Evolutionary conservation across 441 rosid genomes (phyloP), one percentile per base, ranked within the genome.

Genomic region (Oxalis stricta): DNA sequence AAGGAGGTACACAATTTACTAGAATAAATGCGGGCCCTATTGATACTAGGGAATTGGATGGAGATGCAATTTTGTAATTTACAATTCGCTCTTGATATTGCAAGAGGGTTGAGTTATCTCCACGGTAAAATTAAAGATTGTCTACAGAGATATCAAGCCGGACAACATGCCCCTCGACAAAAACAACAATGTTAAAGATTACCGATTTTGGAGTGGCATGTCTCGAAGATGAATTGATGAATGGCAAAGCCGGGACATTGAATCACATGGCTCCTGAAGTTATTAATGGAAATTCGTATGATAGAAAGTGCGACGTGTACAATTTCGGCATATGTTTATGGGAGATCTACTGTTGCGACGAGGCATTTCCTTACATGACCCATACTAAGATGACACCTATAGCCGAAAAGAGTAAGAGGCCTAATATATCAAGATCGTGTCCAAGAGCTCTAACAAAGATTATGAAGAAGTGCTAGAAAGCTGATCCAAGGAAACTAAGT

Each of bases 251-350:
- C 3, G 98, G 98, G 38, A 89, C 96, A 32, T 93, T 85, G 37
- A 94, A 94, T 34, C 85, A 89, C 74, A 89, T 89, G 96, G 98
- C 96, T 60, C 96, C 96, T 34, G 98, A 89, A 96, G 96, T 89
- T 56, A 85, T 89, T 48, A 83, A 85, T 59, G 96, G 96, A 60
- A 77, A 60, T 39, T 78, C 97, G 3, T 89, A 89, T 57, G 78
- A 89, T 55, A 71, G 96, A 58, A 89, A 89, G 61, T 89, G 98
- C 12, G 96, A 89, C 45, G 98, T 89, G 34, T 83, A 89, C 63
- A 89, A 94, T 62, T 89, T 89, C 3, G 91, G 98, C 13, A 85
- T 89, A 56, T 91, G 96, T 64, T 58, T 91, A 48, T 89, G 98
- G 96, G 96, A 89, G 76, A 89, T 76, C 34, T 89, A 85, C 66